These are phyloP conservation scores for Nicotiana otophora DNA, from an alignment of 257 asterid species.

Conservation along the genomic window DNA sequence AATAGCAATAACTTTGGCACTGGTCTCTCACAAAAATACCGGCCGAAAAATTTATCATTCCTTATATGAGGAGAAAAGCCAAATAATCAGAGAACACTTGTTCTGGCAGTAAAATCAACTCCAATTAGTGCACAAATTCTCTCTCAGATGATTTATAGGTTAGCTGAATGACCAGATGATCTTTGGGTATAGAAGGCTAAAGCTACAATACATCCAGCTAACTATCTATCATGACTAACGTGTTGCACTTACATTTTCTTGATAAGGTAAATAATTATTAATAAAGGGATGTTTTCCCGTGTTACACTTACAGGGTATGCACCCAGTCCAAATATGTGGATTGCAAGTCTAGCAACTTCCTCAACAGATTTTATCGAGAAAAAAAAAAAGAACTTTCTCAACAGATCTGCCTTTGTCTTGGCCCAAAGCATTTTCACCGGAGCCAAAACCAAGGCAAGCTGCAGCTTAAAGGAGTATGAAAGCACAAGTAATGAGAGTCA, in stretches of 20 bases:
- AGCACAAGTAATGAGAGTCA: background rate
- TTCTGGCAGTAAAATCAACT: too few relatives aligned
- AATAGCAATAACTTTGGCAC: too few relatives aligned
- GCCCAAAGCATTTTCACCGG: background rate
- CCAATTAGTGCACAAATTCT: too few relatives aligned
- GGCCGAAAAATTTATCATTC: background rate
- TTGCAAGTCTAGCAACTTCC: background rate
- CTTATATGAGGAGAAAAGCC: background rate
- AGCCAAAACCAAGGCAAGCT: background rate
- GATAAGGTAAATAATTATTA: background rate
- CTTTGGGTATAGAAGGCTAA: too few relatives aligned
- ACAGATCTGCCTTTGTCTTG: background rate
- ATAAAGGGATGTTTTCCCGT: background rate
- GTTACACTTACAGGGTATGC: background rate
- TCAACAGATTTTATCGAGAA: background rate
- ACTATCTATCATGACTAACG: too few relatives aligned
- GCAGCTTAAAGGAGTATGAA: background rate
- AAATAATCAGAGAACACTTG: background rate
- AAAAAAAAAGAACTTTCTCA: background rate
- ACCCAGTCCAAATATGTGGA: background rate
- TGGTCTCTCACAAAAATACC: background rate
- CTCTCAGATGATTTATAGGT: too few relatives aligned
- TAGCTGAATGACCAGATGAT: too few relatives aligned
- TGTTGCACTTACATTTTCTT: too few relatives aligned
- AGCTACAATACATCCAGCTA: too few relatives aligned